Evolutionary conservation across 192 early-diverging fungal species (phyloP).

Genomic region (Chytriomyces sp.): DNA sequence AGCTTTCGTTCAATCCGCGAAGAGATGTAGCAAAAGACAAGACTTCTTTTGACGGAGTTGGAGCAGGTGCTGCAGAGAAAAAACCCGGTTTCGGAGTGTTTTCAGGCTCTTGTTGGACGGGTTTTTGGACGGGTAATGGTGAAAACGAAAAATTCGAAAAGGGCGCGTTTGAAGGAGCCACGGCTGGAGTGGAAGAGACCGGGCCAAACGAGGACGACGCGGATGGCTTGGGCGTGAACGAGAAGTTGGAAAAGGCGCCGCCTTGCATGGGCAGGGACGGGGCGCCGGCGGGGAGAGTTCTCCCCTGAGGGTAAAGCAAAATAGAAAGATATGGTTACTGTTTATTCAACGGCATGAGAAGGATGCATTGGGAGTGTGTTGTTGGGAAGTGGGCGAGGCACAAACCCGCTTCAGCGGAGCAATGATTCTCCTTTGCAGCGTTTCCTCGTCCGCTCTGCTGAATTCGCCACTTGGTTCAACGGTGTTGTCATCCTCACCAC

Average conservation of each 20-base stretch:
- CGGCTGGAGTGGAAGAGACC: too few relatives aligned
- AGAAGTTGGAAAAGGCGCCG: neutral
- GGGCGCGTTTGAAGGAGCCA: too few relatives aligned
- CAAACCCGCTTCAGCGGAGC: conserved; percentile 15
- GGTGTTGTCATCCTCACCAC: neutral
- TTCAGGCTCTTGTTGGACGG: neutral
- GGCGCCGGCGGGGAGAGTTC: neutral
- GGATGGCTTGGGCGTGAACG: neutral
- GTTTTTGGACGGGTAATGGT: neutral
- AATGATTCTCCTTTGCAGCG: conserved; percentile 6
- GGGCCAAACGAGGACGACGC: neutral
- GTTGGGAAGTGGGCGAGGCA: neutral
- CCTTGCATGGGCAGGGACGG: neutral
- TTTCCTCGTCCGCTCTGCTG: neutral
- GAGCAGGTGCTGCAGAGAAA: neutral
- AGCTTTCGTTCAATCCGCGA: conserved; percentile 25
- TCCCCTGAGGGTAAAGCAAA: neutral
- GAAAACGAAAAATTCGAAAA: conserved; percentile 4
- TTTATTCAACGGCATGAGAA: too few relatives aligned
- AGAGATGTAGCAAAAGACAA: neutral
- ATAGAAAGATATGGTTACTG: too few relatives aligned
- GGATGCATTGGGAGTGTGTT: too few relatives aligned
- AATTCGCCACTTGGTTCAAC: conserved; percentile 9
- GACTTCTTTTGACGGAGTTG: neutral
- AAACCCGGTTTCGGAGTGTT: neutral